Percentiles rank a stretch among this genome's conserved stretches.
Evolutionary conservation across 2,329 filamentous ascomycete species (phyloP).

Genomic region (Pyrenochaeta sp.): DNA sequence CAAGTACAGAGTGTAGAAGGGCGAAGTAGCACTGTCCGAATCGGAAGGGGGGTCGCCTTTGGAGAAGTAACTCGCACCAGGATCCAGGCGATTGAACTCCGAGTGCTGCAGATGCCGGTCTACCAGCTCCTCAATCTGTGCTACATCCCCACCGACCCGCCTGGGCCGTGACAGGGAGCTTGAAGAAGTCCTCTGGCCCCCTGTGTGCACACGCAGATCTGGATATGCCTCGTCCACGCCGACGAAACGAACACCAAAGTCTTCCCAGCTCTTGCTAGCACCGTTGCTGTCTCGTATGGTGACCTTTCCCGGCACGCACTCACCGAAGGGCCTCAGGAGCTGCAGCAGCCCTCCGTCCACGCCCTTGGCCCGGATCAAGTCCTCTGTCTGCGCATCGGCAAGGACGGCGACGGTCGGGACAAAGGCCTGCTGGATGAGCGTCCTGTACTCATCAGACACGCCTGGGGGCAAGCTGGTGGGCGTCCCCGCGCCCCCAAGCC

Average conservation of each 20-base stretch:
- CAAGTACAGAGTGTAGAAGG: constrained; percentile 86
- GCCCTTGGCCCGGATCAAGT: constrained; percentile 81
- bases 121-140: constrained; percentile 80
- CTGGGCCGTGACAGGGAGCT: constrained; percentile 43
- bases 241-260: constrained; percentile 88
- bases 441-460: constrained; percentile 62
- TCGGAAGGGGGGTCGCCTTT: constrained; percentile 25
- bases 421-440: constrained; percentile 81
- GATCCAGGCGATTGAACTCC: constrained; percentile 60
- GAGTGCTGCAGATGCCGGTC: constrained; percentile 79
- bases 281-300: constrained; percentile 90
- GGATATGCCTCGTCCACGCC: constrained; percentile 66
- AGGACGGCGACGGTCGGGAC: constrained; percentile 88
- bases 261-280: constrained; percentile 81
- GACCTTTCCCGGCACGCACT: constrained; percentile 85
- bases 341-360: constrained; percentile 83
- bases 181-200: constrained; percentile 32
- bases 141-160: constrained; percentile 61
- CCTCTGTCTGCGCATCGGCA: constrained; percentile 85
- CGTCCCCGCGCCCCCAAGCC: constrained; percentile 46
- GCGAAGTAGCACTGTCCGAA: constrained; percentile 61
- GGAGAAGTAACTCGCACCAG: constrained; percentile 54
- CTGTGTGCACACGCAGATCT: constrained; percentile 43
- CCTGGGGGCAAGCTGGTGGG: constrained; percentile 51
- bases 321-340: constrained; percentile 88